phyloP scores from a whole-genome alignment of 495 filamentous ascomycete species.

The Geopyxis carbonaria region DNA sequence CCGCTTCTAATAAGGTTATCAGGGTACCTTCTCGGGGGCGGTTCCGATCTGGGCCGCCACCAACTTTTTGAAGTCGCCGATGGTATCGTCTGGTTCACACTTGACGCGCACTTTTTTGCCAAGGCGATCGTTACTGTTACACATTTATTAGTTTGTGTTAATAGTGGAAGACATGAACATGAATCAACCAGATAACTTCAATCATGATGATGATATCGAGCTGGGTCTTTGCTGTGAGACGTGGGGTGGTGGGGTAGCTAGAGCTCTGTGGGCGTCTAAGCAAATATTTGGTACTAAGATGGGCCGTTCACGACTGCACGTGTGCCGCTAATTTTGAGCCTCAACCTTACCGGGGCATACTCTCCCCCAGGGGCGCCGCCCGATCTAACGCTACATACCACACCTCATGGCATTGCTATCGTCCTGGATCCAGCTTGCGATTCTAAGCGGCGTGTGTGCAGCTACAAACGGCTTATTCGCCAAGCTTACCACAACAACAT shows the following conservation, averaged over 20 bases:
- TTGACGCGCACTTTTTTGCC: conserved; percentile 22
- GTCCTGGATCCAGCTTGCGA: conserved; percentile 72
- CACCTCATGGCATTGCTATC: too few species aligned
- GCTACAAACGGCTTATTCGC: conserved; percentile 93
- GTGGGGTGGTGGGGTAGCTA: too few species aligned
- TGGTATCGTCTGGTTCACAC: conserved; percentile 24
- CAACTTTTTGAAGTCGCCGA: conserved; percentile 24
- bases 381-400: too few species aligned
- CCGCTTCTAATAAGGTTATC: too few species aligned
- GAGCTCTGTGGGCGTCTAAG: too few species aligned
- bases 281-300: too few species aligned
- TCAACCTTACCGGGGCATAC: too few species aligned
- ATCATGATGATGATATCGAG: conserved; percentile 19
- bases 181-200: conserved; percentile 24
- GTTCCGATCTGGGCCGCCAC: conserved; percentile 23
- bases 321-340: too few species aligned
- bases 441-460: conserved; percentile 76
- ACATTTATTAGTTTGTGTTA: neutral
- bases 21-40: conserved; percentile 15
- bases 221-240: neutral
- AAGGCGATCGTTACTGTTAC: conserved; percentile 20
- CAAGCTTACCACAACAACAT: conserved; percentile 75
- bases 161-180: too few species aligned
- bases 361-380: too few species aligned
- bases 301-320: too few species aligned